Base-by-base conservation (phyloP, 768 basidiomycete species). In the Russula dissimulans region DNA sequence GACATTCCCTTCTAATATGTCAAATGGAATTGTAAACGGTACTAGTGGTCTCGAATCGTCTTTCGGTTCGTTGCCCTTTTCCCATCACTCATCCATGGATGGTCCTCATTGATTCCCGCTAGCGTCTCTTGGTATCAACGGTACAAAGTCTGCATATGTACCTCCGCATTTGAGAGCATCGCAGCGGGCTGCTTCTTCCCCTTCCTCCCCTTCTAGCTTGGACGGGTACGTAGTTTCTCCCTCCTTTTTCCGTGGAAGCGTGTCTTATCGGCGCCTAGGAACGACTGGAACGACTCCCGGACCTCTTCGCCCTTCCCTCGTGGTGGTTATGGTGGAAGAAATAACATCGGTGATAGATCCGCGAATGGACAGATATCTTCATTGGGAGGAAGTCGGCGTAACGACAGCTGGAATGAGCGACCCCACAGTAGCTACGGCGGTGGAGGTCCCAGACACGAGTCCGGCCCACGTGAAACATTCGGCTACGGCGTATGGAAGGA, bases 11-110 rank as follows among this genome's bases (percentile, higher is more conserved):
- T 71, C 72, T 78, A 81, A 86, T 89, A 91, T 91, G 89, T 85
- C 87, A 78, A 90, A 90, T 91, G 89, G 87, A 83, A 82, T 83
- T 80, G 83, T 89, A 87, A 89, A 90, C 76, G 84, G 80, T 72
- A 77, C 75, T 70, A 73, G 79, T 73, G 84, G 80, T 76, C 76
- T 90, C 69, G 88, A 91, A 79, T 77, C 78, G 71, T 80, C 84
- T 72, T 87, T 91, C 73, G 80, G 89, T 53, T 43, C 22, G 26
- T 54, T 42, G 56, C 56, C 60, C 46, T 32, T 22, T 48, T 43
- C 54, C 57, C 48, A 43, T 45, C 46, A 54, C 54, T 1, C 8
- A 46, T 36, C 43, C 54, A 43, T 22, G 6, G 7, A 3, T 34
- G 31, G 31, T 34, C 42, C 43, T 56, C 43, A 52, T 42, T 18